phyloP scores from a whole-genome alignment of 192 early-diverging fungal genomes.

The Backusella sp. region DNA sequence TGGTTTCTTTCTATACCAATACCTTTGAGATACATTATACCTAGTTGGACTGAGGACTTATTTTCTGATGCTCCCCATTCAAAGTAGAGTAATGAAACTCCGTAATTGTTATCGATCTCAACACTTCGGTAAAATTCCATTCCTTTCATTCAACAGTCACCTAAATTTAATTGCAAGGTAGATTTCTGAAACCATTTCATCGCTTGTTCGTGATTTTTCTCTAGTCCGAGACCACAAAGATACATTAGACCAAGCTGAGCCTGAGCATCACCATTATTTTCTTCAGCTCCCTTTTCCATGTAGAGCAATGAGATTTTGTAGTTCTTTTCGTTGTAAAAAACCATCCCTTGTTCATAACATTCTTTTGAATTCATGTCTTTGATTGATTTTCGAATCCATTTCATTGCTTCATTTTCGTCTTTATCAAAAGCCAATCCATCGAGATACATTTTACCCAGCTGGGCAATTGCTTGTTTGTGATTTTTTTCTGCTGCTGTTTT shows the following conservation, averaged over 20 bases:
- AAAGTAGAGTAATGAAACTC: too few species aligned
- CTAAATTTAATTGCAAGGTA: too few species aligned
- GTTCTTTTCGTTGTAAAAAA: background rate
- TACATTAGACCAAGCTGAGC: background rate
- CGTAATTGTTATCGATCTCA: too few species aligned
- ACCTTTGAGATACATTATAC: background rate
- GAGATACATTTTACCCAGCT: too few species aligned
- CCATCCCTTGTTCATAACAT: background rate
- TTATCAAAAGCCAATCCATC: background rate
- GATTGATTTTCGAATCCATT: background rate
- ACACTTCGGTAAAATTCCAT: too few species aligned
- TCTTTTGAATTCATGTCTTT: background rate
- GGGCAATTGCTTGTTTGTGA: too few species aligned
- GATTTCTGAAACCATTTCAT: background rate
- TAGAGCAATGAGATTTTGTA: background rate
- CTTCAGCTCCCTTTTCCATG: background rate
- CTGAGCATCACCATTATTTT: background rate
- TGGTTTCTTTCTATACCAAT: background rate
- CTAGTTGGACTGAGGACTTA: too few species aligned
- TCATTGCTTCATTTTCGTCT: background rate
- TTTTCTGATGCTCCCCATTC: too few species aligned
- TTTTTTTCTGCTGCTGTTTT: too few species aligned
- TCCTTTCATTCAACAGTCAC: too few species aligned
- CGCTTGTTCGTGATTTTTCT: background rate
- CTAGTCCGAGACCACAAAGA: background rate